Evolutionary conservation across 495 filamentous ascomycete genomes (phyloP), one percentile per base, ranked within the genome.

Genomic region (Neurospora sp.): DNA sequence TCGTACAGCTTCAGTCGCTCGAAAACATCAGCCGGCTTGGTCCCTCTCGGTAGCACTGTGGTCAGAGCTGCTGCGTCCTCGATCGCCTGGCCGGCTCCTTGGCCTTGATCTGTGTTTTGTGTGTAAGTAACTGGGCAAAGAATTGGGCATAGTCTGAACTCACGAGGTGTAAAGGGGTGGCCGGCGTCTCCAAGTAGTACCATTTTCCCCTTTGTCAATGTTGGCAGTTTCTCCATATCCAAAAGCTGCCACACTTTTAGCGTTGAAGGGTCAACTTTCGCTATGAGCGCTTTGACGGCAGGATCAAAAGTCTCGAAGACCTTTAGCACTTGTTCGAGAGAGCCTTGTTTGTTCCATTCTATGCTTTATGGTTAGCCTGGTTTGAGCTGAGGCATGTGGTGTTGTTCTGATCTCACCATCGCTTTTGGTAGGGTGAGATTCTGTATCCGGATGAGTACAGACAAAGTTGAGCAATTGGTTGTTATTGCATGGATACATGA

Each of bases 131-230:
- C 14, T 40, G 3, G 46, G 6, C 11, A 69, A n/a, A n/a, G 38
- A 3, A 9, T 4, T 1, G 5, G 22, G 41, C 4, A 11, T 31
- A 27, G 10, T 42, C 7, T 20, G 0, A 11, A 42, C 76, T 76
- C 46, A 81, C 79, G 75, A 7, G 88, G 88, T 40, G 85, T 75
- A 75, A 91, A 90, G 6, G 88, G 89, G 80, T 91, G 89, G 38
- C 87, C 88, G 0, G 89, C 86, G 83, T 91, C 90, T 3, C 90
- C 89, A 5, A 92, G 69, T 0, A 89, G 78, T 6, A 82, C 87
- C 39, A 90, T 70, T 31, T 80, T 82, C 4, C 77, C 85, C 6
- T 85, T 80, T 1, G 83, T 79, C 86, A 87, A 92, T 1, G 82
- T 84, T 0, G 84, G 82, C n/a, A 91, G 74, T 18, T 81, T 78